Percentiles rank a stretch among this genome's conserved stretches.
Evolutionary conservation across 257 asterid genomes (phyloP).

Genomic region (Primulina tabacum): DNA sequence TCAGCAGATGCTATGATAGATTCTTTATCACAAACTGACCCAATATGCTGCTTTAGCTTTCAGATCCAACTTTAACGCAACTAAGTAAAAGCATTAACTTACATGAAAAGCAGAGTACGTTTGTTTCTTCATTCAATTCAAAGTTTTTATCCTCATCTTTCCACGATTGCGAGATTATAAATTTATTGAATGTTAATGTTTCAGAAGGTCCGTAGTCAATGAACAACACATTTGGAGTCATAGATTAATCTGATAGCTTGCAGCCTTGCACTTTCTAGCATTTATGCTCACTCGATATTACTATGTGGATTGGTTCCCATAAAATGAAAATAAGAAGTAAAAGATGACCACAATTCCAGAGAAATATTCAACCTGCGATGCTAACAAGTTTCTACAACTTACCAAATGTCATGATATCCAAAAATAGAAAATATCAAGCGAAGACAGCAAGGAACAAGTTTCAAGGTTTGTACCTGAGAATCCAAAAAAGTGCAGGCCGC

Average conservation of each 20-base stretch:
- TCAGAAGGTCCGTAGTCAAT: background rate
- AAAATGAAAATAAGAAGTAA: background rate
- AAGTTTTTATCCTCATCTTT: background rate
- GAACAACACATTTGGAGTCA: background rate
- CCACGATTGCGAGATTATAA: background rate
- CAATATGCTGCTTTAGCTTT: background rate
- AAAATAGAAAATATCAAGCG: background rate
- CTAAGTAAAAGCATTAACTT: background rate
- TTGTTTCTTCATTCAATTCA: background rate
- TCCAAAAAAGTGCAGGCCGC: constrained; percentile 63
- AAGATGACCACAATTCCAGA: background rate
- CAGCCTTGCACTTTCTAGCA: background rate
- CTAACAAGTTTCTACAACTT: background rate
- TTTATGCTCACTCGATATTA: background rate
- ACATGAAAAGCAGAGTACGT: background rate
- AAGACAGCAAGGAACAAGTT: background rate
- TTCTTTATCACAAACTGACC: background rate
- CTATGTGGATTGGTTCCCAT: background rate
- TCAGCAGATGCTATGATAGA: background rate
- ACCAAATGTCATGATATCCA: background rate
- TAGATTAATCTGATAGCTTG: background rate
- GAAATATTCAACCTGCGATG: background rate
- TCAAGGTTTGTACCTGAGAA: constrained; percentile 43
- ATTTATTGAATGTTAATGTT: background rate
- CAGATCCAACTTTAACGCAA: background rate